Evolutionary conservation across 345 rosid genomes (phyloP), one percentile per base, ranked within the genome.

Genomic region (Arabidopsis arenosa): DNA sequence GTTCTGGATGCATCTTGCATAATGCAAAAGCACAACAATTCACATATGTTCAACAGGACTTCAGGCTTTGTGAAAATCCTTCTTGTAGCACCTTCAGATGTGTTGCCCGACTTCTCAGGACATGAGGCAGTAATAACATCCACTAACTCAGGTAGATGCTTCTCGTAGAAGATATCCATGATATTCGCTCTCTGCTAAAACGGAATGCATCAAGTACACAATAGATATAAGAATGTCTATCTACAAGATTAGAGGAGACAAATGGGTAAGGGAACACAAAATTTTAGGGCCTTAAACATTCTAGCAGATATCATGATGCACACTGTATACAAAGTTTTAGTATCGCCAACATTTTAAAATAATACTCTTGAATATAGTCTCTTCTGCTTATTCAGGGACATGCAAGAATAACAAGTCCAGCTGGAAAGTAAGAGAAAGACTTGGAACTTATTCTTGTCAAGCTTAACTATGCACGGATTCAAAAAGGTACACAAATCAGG

Each of bases 111-210:
- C 79, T 58, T 79, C 55, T 80, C 80, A 75, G 87, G 88, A 80
- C 98, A 93, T 10, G 99, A 86, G 75, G 86, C 86, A 56, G 86
- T 82, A 67, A 96, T 93, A 64, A 96, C 89, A 76, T 93, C 98
- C 74, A 96, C 86, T 66, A 96, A 84, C 77, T 88, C 94, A 69
- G 79, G 86, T 86, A 96, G 80, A 82, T 96, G 97, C 83, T 86
- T 93, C 89, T 96, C 98, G 73, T 86, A 96, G 86, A 96, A 96
- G 40, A 89, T 93, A 77, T 96, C 98, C 79, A 90, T 80, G 64
- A 91, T 82, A 68, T 75, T 83, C 59, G 89, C 97, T 81, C 92
- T 90, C 99, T 96, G 94, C 90, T 77, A 69, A 45, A 82, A 69
- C 68, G 23, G 12, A 28, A 67, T 26, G 43, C 35, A 28, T 28